These are phyloP conservation scores for Acanthamoeba triangularis DNA, from an alignment of 208 protist genomes.

Conservation along the genomic window DNA sequence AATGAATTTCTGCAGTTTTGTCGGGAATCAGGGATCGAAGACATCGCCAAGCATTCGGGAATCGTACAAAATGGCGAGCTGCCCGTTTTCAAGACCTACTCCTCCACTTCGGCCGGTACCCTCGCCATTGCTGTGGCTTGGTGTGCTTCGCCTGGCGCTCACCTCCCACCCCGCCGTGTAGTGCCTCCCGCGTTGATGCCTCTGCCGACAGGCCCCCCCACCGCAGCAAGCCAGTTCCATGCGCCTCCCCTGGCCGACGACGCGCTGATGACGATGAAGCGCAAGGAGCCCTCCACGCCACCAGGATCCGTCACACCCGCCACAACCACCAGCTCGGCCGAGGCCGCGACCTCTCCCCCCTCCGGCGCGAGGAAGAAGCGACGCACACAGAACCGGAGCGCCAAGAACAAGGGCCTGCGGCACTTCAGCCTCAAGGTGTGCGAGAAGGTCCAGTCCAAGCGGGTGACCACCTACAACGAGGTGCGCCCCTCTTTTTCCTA, in stretches of 20 bases:
- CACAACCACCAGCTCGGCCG: no score
- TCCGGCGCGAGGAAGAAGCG: constrained; percentile 12
- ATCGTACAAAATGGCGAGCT: constrained; percentile 44
- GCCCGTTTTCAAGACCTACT: neutral
- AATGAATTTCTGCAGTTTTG: constrained; percentile 68
- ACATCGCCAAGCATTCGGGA: constrained; percentile 67
- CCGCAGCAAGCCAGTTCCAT: neutral
- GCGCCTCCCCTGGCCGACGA: neutral
- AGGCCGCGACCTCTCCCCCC: neutral
- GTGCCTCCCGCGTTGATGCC: neutral
- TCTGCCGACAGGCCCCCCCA: neutral
- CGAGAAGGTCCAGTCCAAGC: constrained; percentile 92
- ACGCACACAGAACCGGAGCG: neutral
- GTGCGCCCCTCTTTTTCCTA: neutral
- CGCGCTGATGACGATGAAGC: neutral
- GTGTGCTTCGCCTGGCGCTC: neutral
- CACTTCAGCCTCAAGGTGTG: constrained; percentile 92
- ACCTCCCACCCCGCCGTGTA: neutral
- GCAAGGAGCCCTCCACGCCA: neutral
- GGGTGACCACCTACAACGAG: constrained; percentile 91
- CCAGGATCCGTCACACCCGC: neutral
- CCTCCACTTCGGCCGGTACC: neutral
- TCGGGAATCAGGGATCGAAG: constrained; percentile 37
- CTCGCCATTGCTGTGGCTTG: neutral
- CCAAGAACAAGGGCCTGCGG: constrained; percentile 89